Conservation (phyloP, 225 moss, liverwort and hornwort species). For the Straminergon stramineum region DNA sequence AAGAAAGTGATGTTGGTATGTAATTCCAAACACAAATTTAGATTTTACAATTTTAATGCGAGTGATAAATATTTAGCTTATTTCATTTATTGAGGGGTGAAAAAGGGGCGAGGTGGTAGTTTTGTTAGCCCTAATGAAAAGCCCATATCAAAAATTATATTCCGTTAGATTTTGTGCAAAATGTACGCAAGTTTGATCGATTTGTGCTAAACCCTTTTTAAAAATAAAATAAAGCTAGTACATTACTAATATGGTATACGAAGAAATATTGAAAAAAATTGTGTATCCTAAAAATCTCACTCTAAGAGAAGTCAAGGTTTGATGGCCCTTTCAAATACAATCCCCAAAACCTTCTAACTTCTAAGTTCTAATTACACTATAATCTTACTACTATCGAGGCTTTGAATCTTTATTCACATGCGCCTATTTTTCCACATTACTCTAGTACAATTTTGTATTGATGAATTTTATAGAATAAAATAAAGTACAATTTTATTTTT, state of each 20-base stretch:
- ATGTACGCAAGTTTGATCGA: too few species aligned
- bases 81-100: too few species aligned
- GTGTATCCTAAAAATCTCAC: background rate
- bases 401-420: background rate
- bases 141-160: too few species aligned
- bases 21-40: too few species aligned
- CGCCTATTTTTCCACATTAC: background rate
- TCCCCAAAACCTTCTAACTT: accelerated
- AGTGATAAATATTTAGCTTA: too few species aligned
- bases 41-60: too few species aligned
- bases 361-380: background rate
- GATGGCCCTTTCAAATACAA: background rate
- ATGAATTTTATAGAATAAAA: background rate
- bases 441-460: background rate
- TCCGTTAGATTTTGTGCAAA: too few species aligned
- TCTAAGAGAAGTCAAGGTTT: background rate
- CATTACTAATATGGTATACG: too few species aligned
- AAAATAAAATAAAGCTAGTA: too few species aligned
- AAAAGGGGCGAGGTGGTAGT: accelerated
- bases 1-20: too few species aligned
- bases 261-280: background rate
- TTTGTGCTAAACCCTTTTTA: too few species aligned
- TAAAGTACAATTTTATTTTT: background rate
- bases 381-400: accelerated
- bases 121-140: too few species aligned